Evolutionary conservation across 768 basidiomycete species (phyloP).

Genomic region (Hericium rajendrae): DNA sequence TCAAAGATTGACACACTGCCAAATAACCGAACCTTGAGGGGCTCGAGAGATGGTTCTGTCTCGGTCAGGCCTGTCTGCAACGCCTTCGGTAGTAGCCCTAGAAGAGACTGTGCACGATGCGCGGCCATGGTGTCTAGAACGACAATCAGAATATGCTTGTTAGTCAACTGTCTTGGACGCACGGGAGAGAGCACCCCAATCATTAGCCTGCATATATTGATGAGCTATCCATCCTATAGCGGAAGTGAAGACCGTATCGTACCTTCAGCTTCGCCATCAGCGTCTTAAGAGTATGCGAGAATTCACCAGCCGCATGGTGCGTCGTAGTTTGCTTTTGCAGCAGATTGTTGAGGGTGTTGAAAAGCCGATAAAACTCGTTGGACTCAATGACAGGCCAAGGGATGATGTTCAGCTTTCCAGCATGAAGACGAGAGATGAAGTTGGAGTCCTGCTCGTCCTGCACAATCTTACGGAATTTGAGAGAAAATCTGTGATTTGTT

Average conservation of each 20-base stretch:
- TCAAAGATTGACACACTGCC: too few species aligned
- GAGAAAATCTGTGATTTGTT: conserved; percentile 32
- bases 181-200: conserved; percentile 61
- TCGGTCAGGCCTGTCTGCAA: conserved; percentile 39
- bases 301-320: conserved; percentile 42
- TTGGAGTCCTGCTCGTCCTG: conserved; percentile 51
- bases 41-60: conserved; percentile 34
- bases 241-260: background rate
- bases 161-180: conserved; percentile 14
- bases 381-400: conserved; percentile 66
- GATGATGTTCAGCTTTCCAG: conserved; percentile 43
- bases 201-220: conserved; percentile 35
- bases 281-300: conserved; percentile 48
- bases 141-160: background rate
- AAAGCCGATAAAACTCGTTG: conserved; percentile 45
- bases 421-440: conserved; percentile 52
- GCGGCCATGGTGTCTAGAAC: conserved; percentile 36
- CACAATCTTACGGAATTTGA: conserved; percentile 52
- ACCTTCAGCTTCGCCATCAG: conserved; percentile 64
- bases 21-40: conserved; percentile 33
- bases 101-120: conserved; percentile 30
- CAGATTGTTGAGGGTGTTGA: conserved; percentile 34
- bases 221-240: background rate
- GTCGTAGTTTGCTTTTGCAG: conserved; percentile 41
- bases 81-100: conserved; percentile 34